These are phyloP conservation scores for Gyromitra esculenta DNA, from an alignment of 2,329 filamentous ascomycete species.

Conservation along the genomic window DNA sequence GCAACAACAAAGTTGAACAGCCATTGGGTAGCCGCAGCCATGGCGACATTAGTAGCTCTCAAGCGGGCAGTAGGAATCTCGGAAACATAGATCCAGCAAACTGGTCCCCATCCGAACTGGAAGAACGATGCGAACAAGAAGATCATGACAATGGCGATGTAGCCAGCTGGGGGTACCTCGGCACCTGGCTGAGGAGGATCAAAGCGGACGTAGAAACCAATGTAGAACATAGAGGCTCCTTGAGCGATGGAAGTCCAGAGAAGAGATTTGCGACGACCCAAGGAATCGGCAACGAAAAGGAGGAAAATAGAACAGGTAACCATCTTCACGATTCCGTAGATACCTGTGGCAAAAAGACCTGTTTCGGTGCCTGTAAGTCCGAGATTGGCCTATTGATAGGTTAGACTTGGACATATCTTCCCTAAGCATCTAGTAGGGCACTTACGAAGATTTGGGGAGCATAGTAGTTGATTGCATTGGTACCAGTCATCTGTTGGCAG, in stretches of 20 bases:
- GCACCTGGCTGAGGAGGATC: constrained; percentile 67
- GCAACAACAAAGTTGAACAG: constrained; percentile 79
- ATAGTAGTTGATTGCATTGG: constrained; percentile 70
- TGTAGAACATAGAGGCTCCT: constrained; percentile 72
- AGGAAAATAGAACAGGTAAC: constrained; percentile 72
- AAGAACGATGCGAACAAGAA: constrained; percentile 77
- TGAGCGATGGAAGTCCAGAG: constrained; percentile 73
- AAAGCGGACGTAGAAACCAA: constrained; percentile 75
- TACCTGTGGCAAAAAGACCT: constrained; percentile 76
- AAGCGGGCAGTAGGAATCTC: constrained; percentile 76
- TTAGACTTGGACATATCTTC: neutral
- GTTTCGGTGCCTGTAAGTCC: constrained; percentile 64
- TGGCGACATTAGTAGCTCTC: constrained; percentile 72
- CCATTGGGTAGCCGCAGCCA: constrained; percentile 76
- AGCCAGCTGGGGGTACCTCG: constrained; percentile 72
- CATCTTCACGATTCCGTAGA: constrained; percentile 78
- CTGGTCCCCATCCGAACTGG: constrained; percentile 76
- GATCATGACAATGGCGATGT: constrained; percentile 73
- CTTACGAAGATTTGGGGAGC: constrained; percentile 73
- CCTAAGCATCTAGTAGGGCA: neutral
- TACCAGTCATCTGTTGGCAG: constrained; percentile 77
- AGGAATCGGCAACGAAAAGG: constrained; percentile 73
- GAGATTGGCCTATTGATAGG: constrained; percentile 54
- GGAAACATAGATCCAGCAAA: constrained; percentile 76
- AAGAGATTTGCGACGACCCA: constrained; percentile 71